Percentiles rank a stretch among this genome's conserved stretches.
Conservation (phyloP, 139 green algal genomes). For the Coelastrella sp. region DNA sequence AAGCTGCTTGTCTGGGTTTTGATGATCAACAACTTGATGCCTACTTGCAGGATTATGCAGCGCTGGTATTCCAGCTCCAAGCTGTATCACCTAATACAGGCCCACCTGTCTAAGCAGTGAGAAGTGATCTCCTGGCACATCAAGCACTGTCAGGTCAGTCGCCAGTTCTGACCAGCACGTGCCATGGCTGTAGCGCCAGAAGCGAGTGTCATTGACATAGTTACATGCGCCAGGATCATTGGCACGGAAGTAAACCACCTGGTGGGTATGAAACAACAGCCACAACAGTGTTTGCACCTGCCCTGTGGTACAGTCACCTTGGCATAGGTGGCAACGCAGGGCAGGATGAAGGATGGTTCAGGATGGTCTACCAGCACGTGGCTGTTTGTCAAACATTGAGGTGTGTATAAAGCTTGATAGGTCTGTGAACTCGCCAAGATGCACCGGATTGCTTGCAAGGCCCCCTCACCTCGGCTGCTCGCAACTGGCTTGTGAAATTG, state of each 20-base stretch:
- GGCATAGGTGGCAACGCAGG: neutral
- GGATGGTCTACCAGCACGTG: too few relatives aligned
- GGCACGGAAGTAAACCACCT: constrained; percentile 87
- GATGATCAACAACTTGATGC: neutral
- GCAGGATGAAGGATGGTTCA: too few relatives aligned
- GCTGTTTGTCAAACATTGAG: too few relatives aligned
- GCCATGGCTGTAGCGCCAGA: constrained; percentile 72
- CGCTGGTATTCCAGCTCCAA: neutral
- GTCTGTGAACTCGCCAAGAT: neutral
- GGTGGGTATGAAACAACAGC: neutral
- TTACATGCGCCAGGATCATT: constrained; percentile 73
- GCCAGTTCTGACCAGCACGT: constrained; percentile 79
- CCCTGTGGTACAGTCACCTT: too few relatives aligned
- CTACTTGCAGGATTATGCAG: too few relatives aligned
- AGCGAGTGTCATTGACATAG: constrained; percentile 86
- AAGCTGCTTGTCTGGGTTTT: neutral
- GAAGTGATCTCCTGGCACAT: constrained; percentile 88
- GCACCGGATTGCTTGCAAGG: too few relatives aligned
- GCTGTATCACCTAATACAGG: neutral
- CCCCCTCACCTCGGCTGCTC: constrained; percentile 35
- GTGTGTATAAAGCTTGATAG: neutral
- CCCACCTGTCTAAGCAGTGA: constrained; percentile 79
- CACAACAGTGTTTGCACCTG: too few relatives aligned
- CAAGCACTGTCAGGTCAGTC: constrained; percentile 73
- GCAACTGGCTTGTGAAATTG: constrained; percentile 58